A percentile compares a stretch with the other conserved stretches of the same genome.
These are phyloP conservation scores for Cnidoscolus chayamansa DNA, from an alignment of 441 rosid genomes.

Conservation along the genomic window DNA sequence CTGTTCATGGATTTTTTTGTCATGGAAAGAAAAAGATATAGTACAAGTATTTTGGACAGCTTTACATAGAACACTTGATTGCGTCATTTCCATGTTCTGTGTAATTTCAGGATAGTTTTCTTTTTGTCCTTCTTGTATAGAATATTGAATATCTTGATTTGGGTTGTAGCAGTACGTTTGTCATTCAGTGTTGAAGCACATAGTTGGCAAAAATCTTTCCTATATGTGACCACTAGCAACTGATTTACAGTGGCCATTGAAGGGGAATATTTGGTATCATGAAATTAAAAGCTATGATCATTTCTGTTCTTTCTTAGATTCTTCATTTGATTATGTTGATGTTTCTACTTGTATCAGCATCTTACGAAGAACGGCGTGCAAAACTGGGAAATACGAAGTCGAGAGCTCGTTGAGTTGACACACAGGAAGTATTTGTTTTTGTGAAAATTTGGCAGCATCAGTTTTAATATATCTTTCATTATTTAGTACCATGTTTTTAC, in stretches of 20 bases:
- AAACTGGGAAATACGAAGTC: constrained; percentile 28
- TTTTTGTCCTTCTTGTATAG: not conserved
- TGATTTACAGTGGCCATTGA: not conserved
- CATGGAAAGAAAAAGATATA: not conserved
- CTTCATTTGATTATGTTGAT: not conserved
- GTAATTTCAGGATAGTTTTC: not conserved
- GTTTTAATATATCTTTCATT: not conserved
- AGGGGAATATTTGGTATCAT: not conserved
- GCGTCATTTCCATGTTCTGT: not conserved
- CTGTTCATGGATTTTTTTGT: not conserved
- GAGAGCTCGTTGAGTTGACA: constrained; percentile 2
- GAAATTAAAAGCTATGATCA: not conserved
- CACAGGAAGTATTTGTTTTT: not conserved
- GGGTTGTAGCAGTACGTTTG: not conserved
- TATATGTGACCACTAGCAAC: not conserved
- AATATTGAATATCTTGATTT: not conserved
- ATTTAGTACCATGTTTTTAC: not conserved
- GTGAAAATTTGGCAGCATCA: not conserved
- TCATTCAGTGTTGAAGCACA: not conserved
- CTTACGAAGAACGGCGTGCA: constrained; percentile 65
- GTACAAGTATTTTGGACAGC: not conserved
- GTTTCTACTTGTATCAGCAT: constrained; percentile 40
- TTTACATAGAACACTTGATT: not conserved
- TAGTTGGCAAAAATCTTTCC: not conserved
- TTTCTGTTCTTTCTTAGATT: not conserved